Percentiles rank a stretch among this genome's conserved stretches.
phyloP scores from a whole-genome alignment of 306 rosid species.

The Cucurbita argyrosperma region DNA sequence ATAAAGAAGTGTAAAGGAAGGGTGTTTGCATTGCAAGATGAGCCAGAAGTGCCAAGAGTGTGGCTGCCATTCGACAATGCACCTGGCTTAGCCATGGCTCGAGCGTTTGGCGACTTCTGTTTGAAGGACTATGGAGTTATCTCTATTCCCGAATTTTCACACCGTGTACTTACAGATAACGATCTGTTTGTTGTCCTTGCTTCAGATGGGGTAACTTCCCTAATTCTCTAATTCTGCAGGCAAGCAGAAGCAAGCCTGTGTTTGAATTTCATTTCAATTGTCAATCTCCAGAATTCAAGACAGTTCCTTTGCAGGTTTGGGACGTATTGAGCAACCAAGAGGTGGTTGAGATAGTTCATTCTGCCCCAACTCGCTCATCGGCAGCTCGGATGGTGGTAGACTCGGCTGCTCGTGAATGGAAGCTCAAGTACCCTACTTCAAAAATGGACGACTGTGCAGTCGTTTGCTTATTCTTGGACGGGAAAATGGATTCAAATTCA shows the following conservation, averaged over 20 bases:
- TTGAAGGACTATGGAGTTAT: conserved; percentile 92
- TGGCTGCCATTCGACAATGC: conserved; percentile 95
- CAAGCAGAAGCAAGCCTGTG: not conserved
- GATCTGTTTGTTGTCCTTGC: conserved; percentile 90
- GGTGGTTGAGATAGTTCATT: conserved; percentile 67
- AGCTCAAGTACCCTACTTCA: conserved; percentile 79
- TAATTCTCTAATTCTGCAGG: not conserved
- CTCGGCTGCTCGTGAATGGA: conserved; percentile 81
- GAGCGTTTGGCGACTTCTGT: conserved; percentile 92
- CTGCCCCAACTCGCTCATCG: conserved; percentile 50
- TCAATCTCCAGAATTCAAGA: not conserved
- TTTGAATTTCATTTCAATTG: not conserved
- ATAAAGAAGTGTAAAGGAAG: conserved; percentile 77
- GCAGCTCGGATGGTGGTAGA: conserved; percentile 72
- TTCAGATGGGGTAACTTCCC: conserved; percentile 69
- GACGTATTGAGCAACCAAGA: conserved; percentile 90
- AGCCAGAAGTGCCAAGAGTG: conserved; percentile 86
- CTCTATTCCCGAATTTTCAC: conserved; percentile 81
- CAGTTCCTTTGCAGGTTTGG: conserved; percentile 49
- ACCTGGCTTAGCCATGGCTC: conserved; percentile 97
- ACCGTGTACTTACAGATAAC: conserved; percentile 46
- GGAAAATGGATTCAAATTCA: conserved; percentile 92
- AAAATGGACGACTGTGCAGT: conserved; percentile 98
- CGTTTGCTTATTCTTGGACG: conserved; percentile 70
- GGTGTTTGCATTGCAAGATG: conserved; percentile 57